These are phyloP conservation scores for Collybia nuda DNA, from an alignment of 768 basidiomycete genomes.

Conservation along the genomic window DNA sequence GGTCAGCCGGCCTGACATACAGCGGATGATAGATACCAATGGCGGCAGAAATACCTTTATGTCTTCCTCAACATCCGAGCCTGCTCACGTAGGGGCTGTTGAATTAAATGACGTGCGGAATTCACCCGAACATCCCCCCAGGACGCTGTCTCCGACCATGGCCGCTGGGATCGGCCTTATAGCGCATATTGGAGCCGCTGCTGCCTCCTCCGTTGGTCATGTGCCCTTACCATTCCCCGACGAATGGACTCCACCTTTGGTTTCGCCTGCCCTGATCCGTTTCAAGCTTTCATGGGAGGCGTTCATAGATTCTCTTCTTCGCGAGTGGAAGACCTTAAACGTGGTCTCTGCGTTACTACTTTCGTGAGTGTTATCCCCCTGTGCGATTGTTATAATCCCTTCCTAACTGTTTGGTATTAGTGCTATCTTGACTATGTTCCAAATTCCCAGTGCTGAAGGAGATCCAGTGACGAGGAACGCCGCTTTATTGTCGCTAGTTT, in stretches of 20 bases:
- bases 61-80: constrained; percentile 10
- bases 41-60: constrained; percentile 12
- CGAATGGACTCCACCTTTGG: constrained; percentile 51
- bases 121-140: constrained; percentile 5
- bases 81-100: constrained; percentile 3
- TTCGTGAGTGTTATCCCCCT: constrained; percentile 9
- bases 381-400: too few relatives aligned
- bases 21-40: constrained; percentile 39
- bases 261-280: constrained; percentile 61
- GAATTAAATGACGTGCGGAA: constrained; percentile 8
- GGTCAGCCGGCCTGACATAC: constrained; percentile 71
- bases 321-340: constrained; percentile 19
- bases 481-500: constrained; percentile 53
- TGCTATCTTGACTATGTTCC: constrained; percentile 20
- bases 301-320: constrained; percentile 17
- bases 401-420: constrained; percentile 2
- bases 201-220: constrained; percentile 11
- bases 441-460: constrained; percentile 30
- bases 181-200: constrained; percentile 20
- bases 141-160: constrained; percentile 17
- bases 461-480: constrained; percentile 54
- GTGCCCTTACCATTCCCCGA: constrained; percentile 47
- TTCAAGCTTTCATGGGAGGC: constrained; percentile 46
- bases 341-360: constrained; percentile 17
- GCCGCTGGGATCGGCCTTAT: constrained; percentile 24